Conservation (phyloP, 495 filamentous ascomycete genomes). For the Penicillium atrosanguineum region DNA sequence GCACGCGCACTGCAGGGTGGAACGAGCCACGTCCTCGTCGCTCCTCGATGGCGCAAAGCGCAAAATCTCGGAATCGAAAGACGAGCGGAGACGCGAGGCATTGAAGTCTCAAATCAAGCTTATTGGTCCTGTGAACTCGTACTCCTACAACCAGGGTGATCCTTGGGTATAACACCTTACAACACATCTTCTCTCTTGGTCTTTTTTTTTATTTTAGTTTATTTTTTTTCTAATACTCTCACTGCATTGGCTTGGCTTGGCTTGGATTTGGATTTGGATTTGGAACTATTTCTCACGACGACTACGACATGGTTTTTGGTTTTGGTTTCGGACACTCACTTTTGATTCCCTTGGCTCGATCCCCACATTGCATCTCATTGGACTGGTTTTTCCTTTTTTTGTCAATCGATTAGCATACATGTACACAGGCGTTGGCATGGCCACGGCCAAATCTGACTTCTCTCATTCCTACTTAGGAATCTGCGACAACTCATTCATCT, state of each 20-base stretch:
- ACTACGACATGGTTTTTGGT: background rate
- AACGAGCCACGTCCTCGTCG: conserved; percentile 26
- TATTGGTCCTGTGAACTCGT: conserved; percentile 39
- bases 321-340: background rate
- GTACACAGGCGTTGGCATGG: background rate
- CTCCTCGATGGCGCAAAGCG: conserved; percentile 33
- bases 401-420: background rate
- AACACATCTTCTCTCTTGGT: background rate
- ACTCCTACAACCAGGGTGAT: conserved; percentile 30
- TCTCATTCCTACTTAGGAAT: background rate
- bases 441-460: background rate
- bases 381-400: background rate
- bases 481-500: background rate
- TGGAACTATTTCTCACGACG: background rate
- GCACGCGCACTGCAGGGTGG: conserved; percentile 30
- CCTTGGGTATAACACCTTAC: conserved; percentile 32
- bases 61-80: conserved; percentile 31
- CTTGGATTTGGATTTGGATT: background rate
- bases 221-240: background rate
- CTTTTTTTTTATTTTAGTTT: conserved; percentile 3
- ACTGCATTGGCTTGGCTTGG: background rate
- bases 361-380: background rate
- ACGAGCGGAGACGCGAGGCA: conserved; percentile 34
- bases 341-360: background rate
- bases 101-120: conserved; percentile 47